phyloP scores from a whole-genome alignment of 768 basidiomycete species.

The Rossbeevera mucosa region DNA sequence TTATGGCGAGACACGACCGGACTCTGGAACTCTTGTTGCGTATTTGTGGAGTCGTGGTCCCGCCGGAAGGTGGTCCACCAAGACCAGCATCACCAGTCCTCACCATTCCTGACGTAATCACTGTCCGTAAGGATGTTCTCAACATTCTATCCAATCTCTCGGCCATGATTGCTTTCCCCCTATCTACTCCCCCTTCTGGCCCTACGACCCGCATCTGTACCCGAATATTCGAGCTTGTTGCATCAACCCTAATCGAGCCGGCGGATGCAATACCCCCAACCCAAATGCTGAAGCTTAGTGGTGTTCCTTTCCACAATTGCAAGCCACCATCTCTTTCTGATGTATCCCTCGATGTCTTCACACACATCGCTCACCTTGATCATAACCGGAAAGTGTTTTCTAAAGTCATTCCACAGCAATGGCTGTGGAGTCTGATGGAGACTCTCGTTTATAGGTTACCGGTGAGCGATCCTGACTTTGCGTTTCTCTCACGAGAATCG shows the following conservation, averaged over 20 bases:
- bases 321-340: constrained; percentile 64
- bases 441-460: constrained; percentile 83
- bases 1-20: constrained; percentile 60
- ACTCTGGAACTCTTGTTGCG: constrained; percentile 65
- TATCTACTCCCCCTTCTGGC: constrained; percentile 36
- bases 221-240: constrained; percentile 60
- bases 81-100: constrained; percentile 53
- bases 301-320: constrained; percentile 37
- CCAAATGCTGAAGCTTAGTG: constrained; percentile 51
- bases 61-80: constrained; percentile 28
- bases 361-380: constrained; percentile 73
- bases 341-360: constrained; percentile 79
- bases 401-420: constrained; percentile 50
- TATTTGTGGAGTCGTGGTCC: constrained; percentile 49
- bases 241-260: constrained; percentile 73
- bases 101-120: constrained; percentile 66
- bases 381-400: constrained; percentile 72
- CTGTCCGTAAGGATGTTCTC: constrained; percentile 73
- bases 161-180: constrained; percentile 45
- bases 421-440: constrained; percentile 60
- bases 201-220: constrained; percentile 46
- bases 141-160: constrained; percentile 64
- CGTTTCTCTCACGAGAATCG: constrained; percentile 53
- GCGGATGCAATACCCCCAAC: constrained; percentile 61
- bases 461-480: constrained; percentile 68